Percentiles rank a stretch among this genome's conserved stretches.
phyloP scores from a whole-genome alignment of 805 yeast genomes.

The Metschnikowia gelsemii region DNA sequence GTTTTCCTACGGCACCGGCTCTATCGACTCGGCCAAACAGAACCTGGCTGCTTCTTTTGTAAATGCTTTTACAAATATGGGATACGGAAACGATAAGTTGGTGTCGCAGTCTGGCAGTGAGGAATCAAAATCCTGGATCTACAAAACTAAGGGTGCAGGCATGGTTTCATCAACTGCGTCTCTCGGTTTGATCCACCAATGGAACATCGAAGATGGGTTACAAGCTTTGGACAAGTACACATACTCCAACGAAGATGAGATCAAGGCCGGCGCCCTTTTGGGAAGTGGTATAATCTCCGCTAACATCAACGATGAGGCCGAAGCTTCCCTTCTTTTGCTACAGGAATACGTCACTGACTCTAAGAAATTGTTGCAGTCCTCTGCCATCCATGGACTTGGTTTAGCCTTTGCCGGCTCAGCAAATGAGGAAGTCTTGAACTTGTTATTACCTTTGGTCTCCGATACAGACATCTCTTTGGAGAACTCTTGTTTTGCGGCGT shows the following conservation, averaged over 20 bases:
- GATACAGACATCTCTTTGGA: slow-evolving; percentile 76
- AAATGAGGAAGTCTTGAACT: slow-evolving; percentile 74
- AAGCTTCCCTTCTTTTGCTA: slow-evolving; percentile 82
- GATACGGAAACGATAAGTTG: slow-evolving; percentile 83
- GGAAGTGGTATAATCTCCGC: slow-evolving; percentile 93
- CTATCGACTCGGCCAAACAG: slow-evolving; percentile 86
- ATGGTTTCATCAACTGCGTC: slow-evolving; percentile 91
- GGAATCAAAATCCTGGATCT: slow-evolving; percentile 79
- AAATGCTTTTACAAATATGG: slow-evolving; percentile 86
- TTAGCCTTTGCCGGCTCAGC: slow-evolving; percentile 93
- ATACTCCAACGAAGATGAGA: slow-evolving; percentile 79
- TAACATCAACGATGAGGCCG: slow-evolving; percentile 94
- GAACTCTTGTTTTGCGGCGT: slow-evolving; percentile 79
- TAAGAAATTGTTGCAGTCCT: slow-evolving; percentile 61
- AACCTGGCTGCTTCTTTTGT: slow-evolving; percentile 94
- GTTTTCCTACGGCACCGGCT: slow-evolving; percentile 54
- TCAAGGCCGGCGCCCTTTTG: slow-evolving; percentile 93
- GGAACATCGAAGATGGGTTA: slow-evolving; percentile 89
- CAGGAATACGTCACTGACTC: slow-evolving; percentile 76
- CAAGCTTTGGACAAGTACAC: slow-evolving; percentile 86
- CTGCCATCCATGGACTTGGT: slow-evolving; percentile 90
- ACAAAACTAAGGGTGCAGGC: slow-evolving; percentile 87
- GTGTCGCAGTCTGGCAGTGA: slow-evolving; percentile 59
- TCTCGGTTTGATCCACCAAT: slow-evolving; percentile 82
- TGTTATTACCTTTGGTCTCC: slow-evolving; percentile 78